phyloP scores from a whole-genome alignment of 352 stramenopile genomes.

The Phytophthora fragariaefolia region DNA sequence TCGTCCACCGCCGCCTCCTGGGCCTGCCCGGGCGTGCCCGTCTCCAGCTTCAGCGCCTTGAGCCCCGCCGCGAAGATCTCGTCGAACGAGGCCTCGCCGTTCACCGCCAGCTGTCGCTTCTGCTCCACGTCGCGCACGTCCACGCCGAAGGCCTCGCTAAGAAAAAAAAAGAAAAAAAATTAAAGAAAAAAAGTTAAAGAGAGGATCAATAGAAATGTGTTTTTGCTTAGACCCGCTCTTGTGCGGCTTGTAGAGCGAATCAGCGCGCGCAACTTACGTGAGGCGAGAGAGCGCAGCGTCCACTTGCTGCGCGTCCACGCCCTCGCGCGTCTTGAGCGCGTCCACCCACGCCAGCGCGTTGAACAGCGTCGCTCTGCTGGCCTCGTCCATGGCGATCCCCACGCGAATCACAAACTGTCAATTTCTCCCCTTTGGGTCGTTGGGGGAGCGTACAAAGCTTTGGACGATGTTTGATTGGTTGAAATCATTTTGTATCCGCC shows the following conservation, averaged over 20 bases:
- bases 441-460: too few relatives aligned
- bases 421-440: too few relatives aligned
- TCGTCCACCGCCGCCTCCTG: constrained; percentile 51
- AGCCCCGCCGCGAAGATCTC: constrained; percentile 79
- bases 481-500: neutral
- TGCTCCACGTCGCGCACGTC: constrained; percentile 65
- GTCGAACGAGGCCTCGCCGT: constrained; percentile 52
- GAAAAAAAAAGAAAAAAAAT: neutral
- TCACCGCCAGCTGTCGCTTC: constrained; percentile 55
- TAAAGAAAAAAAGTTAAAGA: constrained; percentile 4
- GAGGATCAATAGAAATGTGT: too few relatives aligned
- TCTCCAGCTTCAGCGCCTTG: constrained; percentile 62
- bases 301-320: constrained; percentile 66
- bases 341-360: constrained; percentile 80
- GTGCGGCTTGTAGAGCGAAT: constrained; percentile 38
- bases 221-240: too few relatives aligned
- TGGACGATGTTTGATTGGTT: too few relatives aligned
- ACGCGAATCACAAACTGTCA: too few relatives aligned
- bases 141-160: constrained; percentile 77
- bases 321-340: constrained; percentile 59
- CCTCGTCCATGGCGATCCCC: constrained; percentile 39
- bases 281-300: constrained; percentile 74
- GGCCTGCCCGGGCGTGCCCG: constrained; percentile 33
- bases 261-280: constrained; percentile 26
- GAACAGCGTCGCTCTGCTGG: constrained; percentile 64